Conservation (phyloP, 768 basidiomycete species). For the Lentinula detonsa region DNA sequence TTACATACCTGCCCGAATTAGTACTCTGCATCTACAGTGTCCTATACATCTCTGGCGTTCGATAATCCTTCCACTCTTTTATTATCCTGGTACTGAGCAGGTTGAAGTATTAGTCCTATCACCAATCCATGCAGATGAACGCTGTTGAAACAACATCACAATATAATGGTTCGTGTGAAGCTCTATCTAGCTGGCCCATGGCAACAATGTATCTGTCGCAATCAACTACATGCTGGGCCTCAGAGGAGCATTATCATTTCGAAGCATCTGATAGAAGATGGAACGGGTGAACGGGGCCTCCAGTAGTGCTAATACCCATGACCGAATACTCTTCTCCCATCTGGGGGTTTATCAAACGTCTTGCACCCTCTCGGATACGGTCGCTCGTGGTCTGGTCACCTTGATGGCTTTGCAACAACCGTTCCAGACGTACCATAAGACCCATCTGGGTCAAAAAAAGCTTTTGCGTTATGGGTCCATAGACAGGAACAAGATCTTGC, state of each 20-base stretch:
- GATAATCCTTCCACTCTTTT: not conserved
- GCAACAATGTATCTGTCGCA: not conserved
- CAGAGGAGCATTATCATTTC: too few species aligned
- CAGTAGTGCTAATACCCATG: constrained; percentile 45
- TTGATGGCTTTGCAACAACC: constrained; percentile 22
- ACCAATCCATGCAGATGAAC: too few species aligned
- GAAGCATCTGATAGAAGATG: too few species aligned
- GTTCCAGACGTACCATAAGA: constrained; percentile 53
- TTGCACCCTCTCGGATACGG: constrained; percentile 54
- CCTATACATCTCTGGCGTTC: not conserved
- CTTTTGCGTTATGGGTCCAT: constrained; percentile 73
- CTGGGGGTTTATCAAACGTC: constrained; percentile 72
- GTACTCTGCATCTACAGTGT: not conserved
- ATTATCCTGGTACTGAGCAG: not conserved
- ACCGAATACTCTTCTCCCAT: constrained; percentile 91
- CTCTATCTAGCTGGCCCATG: too few species aligned
- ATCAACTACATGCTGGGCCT: not conserved
- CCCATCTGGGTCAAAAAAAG: constrained; percentile 80
- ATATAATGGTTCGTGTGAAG: too few species aligned
- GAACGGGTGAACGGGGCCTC: not conserved
- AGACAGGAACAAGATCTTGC: constrained; percentile 38
- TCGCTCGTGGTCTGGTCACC: constrained; percentile 37
- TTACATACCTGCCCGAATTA: constrained; percentile 1
- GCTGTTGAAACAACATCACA: too few species aligned
- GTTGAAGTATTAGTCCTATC: not conserved